A percentile compares a stretch with the other conserved stretches of the same genome.
phyloP scores from a whole-genome alignment of 164 flowering plant genomes.

The Chimonanthus praecox region DNA sequence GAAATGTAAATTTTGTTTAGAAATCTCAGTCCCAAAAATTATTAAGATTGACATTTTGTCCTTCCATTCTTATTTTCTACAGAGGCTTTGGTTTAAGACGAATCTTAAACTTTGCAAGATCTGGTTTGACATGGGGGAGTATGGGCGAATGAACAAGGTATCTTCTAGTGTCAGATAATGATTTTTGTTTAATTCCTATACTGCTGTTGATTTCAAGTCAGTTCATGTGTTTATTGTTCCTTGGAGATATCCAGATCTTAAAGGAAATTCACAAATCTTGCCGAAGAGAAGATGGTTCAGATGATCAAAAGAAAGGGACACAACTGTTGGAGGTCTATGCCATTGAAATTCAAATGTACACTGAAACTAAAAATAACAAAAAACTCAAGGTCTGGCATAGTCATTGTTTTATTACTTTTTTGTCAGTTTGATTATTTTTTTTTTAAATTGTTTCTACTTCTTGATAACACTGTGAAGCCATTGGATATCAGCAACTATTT shows the following conservation, averaged over 20 bases:
- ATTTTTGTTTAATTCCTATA: background rate
- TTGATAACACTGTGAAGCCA: background rate
- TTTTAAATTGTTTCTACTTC: no score
- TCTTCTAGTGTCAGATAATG: background rate
- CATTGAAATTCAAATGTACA: slow-evolving; percentile 98
- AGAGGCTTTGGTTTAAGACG: slow-evolving; percentile 99
- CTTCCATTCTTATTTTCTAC: slow-evolving; percentile 18
- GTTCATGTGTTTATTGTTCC: background rate
- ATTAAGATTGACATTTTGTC: background rate
- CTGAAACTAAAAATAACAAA: slow-evolving; percentile 97
- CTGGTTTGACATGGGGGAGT: slow-evolving; percentile 98
- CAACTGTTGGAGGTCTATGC: slow-evolving; percentile 98
- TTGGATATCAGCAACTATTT: background rate
- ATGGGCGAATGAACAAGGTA: slow-evolving; percentile 99
- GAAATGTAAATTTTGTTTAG: background rate
- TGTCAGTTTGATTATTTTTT: background rate
- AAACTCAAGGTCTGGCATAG: slow-evolving; percentile 68
- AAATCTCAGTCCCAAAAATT: background rate
- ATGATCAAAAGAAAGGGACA: slow-evolving; percentile 99
- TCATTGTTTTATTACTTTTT: background rate
- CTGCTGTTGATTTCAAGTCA: background rate
- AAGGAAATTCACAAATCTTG: slow-evolving; percentile 98
- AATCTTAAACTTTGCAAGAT: slow-evolving; percentile 97
- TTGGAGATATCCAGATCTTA: slow-evolving; percentile 49
- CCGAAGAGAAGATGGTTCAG: slow-evolving; percentile 96